These are phyloP conservation scores for Moesziomyces sp. DNA, from an alignment of 1,284 basidiomycete species.

Conservation along the genomic window DNA sequence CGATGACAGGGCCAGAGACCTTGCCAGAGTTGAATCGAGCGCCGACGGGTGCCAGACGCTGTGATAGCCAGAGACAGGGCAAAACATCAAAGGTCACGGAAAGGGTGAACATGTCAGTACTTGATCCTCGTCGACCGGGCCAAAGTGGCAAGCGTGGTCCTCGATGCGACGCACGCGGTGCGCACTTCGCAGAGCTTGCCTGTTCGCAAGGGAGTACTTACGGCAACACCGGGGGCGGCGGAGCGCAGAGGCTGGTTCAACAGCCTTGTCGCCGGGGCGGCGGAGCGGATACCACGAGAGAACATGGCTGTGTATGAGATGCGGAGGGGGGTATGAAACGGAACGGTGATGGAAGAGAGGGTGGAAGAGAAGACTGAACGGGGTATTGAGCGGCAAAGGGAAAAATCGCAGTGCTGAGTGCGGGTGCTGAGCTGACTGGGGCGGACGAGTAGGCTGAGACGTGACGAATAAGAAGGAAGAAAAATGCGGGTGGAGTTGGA, in stretches of 20 bases:
- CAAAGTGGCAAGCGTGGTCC: background rate
- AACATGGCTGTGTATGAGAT: conserved; percentile 38
- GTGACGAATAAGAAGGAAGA: conserved; percentile 25
- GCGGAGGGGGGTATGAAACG: conserved; percentile 1
- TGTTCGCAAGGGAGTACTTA: conserved; percentile 23
- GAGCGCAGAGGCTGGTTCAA: conserved; percentile 59
- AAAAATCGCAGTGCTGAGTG: conserved; percentile 1
- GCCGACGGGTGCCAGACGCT: conserved; percentile 56
- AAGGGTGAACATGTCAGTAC: conserved; percentile 9
- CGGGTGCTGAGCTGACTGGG: conserved; percentile 5
- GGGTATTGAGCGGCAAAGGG: conserved; percentile 2
- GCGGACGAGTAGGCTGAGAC: conserved; percentile 6
- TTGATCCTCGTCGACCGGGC: conserved; percentile 1
- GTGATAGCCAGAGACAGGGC: background rate
- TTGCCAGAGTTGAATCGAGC: conserved; percentile 59
- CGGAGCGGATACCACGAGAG: conserved; percentile 54
- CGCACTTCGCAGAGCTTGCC: no score
- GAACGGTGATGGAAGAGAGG: conserved; percentile 1
- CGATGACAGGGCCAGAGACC: conserved; percentile 64
- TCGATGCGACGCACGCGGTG: background rate
- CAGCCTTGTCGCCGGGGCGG: conserved; percentile 56
- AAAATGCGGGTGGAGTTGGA: conserved; percentile 33
- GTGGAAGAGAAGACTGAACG: background rate
- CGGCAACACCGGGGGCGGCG: conserved; percentile 50
- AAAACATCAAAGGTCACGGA: background rate